Evolutionary conservation across 2,329 filamentous ascomycete species (phyloP).

Genomic region (Fusarium luffae): DNA sequence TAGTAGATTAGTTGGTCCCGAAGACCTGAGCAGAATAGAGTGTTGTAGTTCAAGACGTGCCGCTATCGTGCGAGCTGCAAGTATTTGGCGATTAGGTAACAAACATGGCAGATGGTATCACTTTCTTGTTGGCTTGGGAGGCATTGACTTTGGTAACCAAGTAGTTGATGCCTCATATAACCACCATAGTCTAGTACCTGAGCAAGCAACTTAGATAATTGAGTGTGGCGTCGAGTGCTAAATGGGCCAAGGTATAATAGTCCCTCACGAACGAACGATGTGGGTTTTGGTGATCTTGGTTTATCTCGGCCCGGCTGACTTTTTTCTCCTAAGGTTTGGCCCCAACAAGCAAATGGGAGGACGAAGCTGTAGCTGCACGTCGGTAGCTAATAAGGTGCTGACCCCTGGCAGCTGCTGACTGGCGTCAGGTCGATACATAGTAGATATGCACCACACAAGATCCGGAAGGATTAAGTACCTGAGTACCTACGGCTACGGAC

Average conservation of each 20-base stretch:
- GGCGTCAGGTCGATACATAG: not conserved
- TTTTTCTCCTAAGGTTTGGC: not conserved
- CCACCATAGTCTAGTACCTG: not conserved
- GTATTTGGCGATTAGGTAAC: constrained; percentile 4
- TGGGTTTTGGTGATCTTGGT: constrained; percentile 6
- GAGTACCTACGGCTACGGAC: not conserved
- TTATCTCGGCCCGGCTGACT: not conserved
- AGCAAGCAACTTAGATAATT: not conserved
- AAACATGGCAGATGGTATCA: not conserved
- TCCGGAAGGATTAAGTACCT: not conserved
- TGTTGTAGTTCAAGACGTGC: not conserved
- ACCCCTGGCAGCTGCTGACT: constrained; percentile 13
- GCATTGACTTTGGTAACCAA: not conserved
- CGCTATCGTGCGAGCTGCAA: not conserved
- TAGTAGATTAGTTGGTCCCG: not conserved
- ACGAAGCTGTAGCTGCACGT: not conserved
- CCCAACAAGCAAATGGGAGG: not conserved
- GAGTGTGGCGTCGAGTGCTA: not conserved
- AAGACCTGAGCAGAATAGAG: not conserved
- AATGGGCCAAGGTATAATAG: not conserved
- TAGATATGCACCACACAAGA: not conserved
- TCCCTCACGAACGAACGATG: not conserved
- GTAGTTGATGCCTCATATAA: not conserved
- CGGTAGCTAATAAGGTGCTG: constrained; percentile 31
- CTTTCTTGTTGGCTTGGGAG: not conserved